phyloP scores from a whole-genome alignment of 148 eudicot species.

The Chenopodium formosanum region DNA sequence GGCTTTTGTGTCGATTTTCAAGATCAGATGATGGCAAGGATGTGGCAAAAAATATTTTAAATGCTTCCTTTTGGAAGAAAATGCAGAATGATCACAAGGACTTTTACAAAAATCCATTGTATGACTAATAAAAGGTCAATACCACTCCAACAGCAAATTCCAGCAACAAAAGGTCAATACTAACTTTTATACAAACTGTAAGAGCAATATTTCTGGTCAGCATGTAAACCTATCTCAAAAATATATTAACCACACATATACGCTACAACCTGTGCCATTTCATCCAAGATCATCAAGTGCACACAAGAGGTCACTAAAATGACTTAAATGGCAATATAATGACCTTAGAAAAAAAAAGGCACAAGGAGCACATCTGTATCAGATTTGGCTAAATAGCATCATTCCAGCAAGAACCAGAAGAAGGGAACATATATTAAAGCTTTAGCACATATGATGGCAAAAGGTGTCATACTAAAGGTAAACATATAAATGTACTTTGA shows the following conservation, averaged over 20 bases:
- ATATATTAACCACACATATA: conserved; percentile 30
- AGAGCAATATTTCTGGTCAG: conserved; percentile 36
- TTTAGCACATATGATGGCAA: background rate
- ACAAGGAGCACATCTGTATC: conserved; percentile 43
- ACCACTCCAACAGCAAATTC: background rate
- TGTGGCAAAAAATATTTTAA: conserved; percentile 64
- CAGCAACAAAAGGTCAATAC: no score
- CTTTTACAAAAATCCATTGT: no score
- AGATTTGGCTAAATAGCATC: conserved; percentile 56
- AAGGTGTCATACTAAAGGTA: background rate
- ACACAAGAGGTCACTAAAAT: background rate
- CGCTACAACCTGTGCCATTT: conserved; percentile 37
- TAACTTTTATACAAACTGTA: background rate
- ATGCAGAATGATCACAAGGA: conserved; percentile 36
- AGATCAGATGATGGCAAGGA: conserved; percentile 86
- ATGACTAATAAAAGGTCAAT: no score
- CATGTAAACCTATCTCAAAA: conserved; percentile 35
- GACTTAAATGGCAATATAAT: background rate
- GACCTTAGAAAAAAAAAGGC: conserved; percentile 17
- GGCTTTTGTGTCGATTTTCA: conserved; percentile 67
- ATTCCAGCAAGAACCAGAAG: conserved; percentile 30
- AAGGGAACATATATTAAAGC: background rate
- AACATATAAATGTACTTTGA: background rate
- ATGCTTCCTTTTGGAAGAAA: conserved; percentile 87
- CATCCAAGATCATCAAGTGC: conserved; percentile 17